Conservation (phyloP, 495 filamentous ascomycete genomes). For the Penicillium coprophilum region DNA sequence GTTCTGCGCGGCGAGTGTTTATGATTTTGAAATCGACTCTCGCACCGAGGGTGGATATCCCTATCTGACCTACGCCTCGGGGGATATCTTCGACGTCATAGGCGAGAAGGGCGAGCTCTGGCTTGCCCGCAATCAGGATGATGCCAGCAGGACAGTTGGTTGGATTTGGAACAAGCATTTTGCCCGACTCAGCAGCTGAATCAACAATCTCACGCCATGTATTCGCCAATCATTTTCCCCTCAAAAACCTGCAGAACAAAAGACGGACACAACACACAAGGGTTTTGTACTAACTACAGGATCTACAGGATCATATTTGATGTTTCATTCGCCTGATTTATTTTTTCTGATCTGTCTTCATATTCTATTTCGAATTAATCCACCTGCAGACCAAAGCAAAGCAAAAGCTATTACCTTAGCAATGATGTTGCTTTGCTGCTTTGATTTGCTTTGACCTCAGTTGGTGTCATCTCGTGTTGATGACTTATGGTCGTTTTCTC, state of each 20-base stretch:
- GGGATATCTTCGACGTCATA: slow-evolving; percentile 90
- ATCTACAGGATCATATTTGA: slow-evolving; percentile 2
- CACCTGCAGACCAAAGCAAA: not conserved
- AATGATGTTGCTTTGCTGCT: not conserved
- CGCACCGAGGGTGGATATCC: slow-evolving; percentile 92
- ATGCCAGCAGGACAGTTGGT: slow-evolving; percentile 70
- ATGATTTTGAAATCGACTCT: slow-evolving; percentile 95
- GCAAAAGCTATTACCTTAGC: not conserved
- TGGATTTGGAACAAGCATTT: slow-evolving; percentile 99
- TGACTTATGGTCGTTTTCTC: not conserved
- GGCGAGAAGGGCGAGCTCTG: slow-evolving; percentile 96
- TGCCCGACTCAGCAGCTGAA: not conserved
- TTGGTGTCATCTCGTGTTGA: not conserved
- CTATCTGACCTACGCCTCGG: slow-evolving; percentile 91
- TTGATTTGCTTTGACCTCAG: not conserved
- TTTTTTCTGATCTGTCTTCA: slow-evolving; percentile 9
- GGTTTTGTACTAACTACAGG: not conserved
- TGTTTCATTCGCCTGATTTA: not conserved
- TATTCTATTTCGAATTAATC: slow-evolving; percentile 6
- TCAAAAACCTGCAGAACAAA: not conserved
- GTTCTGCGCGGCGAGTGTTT: slow-evolving; percentile 90
- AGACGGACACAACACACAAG: not conserved
- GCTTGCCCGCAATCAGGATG: slow-evolving; percentile 97
- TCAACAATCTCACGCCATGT: not conserved
- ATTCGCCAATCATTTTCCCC: not conserved